Percentiles rank a stretch among this genome's conserved stretches.
Conservation (phyloP, 2,329 filamentous ascomycete species). For the Pestalotiopsis sp. region DNA sequence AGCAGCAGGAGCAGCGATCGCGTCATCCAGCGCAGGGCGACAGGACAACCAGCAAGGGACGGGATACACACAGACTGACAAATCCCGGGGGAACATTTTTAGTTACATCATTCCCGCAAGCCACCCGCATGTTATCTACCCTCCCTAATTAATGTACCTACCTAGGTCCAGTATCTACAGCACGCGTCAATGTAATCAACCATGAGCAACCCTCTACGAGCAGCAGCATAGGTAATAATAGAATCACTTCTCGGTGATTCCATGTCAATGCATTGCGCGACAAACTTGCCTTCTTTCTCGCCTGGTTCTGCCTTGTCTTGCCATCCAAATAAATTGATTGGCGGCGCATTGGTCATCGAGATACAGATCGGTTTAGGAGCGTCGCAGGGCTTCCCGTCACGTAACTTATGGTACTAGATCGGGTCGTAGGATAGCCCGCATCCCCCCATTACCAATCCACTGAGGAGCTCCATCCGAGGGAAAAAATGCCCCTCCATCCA, state of each 20-base stretch:
- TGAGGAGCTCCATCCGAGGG: background rate
- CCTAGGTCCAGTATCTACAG: background rate
- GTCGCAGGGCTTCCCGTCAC: background rate
- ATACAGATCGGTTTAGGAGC: no score
- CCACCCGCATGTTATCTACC: background rate
- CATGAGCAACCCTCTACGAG: background rate
- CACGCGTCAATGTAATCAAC: background rate
- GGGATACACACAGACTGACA: background rate
- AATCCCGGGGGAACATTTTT: constrained; percentile 2
- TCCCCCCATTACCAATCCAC: constrained; percentile 7
- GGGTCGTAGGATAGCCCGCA: background rate
- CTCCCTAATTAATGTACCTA: background rate
- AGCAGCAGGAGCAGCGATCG: background rate
- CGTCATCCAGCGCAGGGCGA: background rate
- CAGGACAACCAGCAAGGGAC: background rate
- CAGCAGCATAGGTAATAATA: background rate
- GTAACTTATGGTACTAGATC: background rate
- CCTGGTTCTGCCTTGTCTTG: background rate
- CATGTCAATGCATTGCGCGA: background rate
- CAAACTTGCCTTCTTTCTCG: background rate
- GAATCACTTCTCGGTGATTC: background rate
- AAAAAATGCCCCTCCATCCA: background rate
- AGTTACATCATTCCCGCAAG: constrained; percentile 7
- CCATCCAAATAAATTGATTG: no score
- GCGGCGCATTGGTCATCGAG: no score